Conservation (phyloP, 495 filamentous ascomycete genomes). For the Bombardia bombarda region DNA sequence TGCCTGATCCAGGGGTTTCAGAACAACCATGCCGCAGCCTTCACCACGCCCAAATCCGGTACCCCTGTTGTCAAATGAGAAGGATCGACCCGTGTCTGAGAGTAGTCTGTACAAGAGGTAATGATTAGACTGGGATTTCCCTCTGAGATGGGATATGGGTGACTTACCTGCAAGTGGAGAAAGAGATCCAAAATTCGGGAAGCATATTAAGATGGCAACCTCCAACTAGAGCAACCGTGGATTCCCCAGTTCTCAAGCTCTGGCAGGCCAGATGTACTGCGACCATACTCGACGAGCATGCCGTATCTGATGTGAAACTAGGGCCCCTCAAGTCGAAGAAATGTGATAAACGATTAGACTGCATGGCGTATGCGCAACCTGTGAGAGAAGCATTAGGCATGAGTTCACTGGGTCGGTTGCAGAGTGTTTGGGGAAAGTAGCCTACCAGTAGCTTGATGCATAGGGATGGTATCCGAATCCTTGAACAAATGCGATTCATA, state of each 20-base stretch:
- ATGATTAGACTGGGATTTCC: no score
- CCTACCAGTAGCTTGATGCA: slow-evolving; percentile 40
- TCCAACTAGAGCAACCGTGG: slow-evolving; percentile 44
- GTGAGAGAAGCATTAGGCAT: slow-evolving; percentile 18
- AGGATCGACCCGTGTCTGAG: slow-evolving; percentile 54
- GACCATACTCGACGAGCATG: slow-evolving; percentile 69
- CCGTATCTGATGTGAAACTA: slow-evolving; percentile 75
- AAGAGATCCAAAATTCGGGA: slow-evolving; percentile 48
- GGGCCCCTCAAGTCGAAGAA: slow-evolving; percentile 51
- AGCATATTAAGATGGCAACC: slow-evolving; percentile 50
- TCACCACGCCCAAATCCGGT: slow-evolving; percentile 63
- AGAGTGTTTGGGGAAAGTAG: background rate
- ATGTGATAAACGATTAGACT: slow-evolving; percentile 56
- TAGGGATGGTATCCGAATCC: slow-evolving; percentile 58
- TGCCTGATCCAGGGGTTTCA: slow-evolving; percentile 58
- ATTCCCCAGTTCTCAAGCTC: slow-evolving; percentile 55
- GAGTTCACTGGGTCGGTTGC: background rate
- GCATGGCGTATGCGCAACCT: slow-evolving; percentile 39
- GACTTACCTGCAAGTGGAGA: slow-evolving; percentile 27
- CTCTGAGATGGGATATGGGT: slow-evolving; percentile 3
- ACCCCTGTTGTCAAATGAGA: slow-evolving; percentile 53
- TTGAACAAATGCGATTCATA: slow-evolving; percentile 73
- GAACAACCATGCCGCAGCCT: slow-evolving; percentile 46
- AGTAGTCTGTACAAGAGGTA: slow-evolving; percentile 45
- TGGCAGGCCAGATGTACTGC: slow-evolving; percentile 72